phyloP scores from a whole-genome alignment of 2,329 filamentous ascomycete species.

The Ophiostoma quercus region DNA sequence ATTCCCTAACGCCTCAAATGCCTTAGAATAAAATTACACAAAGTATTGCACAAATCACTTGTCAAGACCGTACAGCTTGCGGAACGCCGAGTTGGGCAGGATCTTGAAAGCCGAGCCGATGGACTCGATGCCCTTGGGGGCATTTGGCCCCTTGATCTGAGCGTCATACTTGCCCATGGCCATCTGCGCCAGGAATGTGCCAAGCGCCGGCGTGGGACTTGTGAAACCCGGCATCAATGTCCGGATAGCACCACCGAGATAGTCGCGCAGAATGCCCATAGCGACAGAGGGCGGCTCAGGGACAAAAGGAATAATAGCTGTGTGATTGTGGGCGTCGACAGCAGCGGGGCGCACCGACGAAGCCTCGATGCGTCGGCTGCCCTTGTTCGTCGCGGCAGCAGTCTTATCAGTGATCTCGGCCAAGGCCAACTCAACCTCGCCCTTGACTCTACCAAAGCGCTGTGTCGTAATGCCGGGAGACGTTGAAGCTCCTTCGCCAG shows the following conservation, averaged over 20 bases:
- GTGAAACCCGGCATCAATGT: slow-evolving; percentile 28
- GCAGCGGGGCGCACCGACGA: slow-evolving; percentile 55
- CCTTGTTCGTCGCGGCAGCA: slow-evolving; percentile 28
- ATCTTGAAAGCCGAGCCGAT: slow-evolving; percentile 18
- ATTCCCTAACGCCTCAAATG: neutral
- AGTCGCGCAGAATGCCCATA: slow-evolving; percentile 19
- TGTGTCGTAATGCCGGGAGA: slow-evolving; percentile 51
- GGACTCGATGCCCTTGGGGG: slow-evolving; percentile 32
- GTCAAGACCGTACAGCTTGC: slow-evolving; percentile 18
- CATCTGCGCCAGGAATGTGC: slow-evolving; percentile 42
- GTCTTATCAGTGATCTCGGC: slow-evolving; percentile 43
- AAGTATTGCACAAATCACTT: neutral
- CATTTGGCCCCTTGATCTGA: slow-evolving; percentile 18
- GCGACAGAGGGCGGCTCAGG: slow-evolving; percentile 31
- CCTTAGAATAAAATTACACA: neutral
- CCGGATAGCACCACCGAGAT: slow-evolving; percentile 32
- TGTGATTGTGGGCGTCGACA: slow-evolving; percentile 49
- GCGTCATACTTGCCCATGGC: slow-evolving; percentile 40
- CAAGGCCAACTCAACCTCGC: slow-evolving; percentile 57
- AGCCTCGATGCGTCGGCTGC: slow-evolving; percentile 40
- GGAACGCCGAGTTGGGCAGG: slow-evolving; percentile 24
- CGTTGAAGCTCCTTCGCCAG: slow-evolving; percentile 57
- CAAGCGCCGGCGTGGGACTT: slow-evolving; percentile 43
- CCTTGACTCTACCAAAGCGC: slow-evolving; percentile 61
- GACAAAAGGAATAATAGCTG: slow-evolving; percentile 40